Evolutionary conservation across 1,284 basidiomycete species (phyloP).

Genomic region (Meira miltonrushii): DNA sequence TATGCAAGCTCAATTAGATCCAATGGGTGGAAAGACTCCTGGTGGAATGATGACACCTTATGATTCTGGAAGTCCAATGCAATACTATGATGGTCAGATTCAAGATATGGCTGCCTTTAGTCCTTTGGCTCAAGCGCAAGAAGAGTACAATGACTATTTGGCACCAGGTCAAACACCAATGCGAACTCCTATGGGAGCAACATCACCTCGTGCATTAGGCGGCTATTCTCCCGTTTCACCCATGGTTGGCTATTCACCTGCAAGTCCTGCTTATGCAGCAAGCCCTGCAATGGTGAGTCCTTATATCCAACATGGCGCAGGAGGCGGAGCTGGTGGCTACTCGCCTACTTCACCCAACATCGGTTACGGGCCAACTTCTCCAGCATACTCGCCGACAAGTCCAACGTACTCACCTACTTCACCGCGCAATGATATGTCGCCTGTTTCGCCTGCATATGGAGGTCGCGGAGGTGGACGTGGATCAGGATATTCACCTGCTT

Average conservation of each 20-base stretch:
- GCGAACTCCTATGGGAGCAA: slow-evolving; percentile 48
- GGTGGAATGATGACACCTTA: slow-evolving; percentile 50
- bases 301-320: slow-evolving; percentile 11
- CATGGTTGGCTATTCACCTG: slow-evolving; percentile 39
- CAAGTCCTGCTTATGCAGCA: slow-evolving; percentile 42
- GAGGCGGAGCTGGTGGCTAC: slow-evolving; percentile 24
- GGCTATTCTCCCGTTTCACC: slow-evolving; percentile 28
- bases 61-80: slow-evolving; percentile 69
- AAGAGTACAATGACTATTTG: slow-evolving; percentile 62
- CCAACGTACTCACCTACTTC: slow-evolving; percentile 47
- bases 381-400: slow-evolving; percentile 31
- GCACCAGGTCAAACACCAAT: slow-evolving; percentile 74
- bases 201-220: slow-evolving; percentile 28
- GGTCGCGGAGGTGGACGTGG: neutral
- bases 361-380: slow-evolving; percentile 67
- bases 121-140: slow-evolving; percentile 80
- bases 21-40: slow-evolving; percentile 44
- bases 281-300: slow-evolving; percentile 10
- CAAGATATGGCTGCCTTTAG: slow-evolving; percentile 86
- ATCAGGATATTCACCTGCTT: slow-evolving; percentile 10
- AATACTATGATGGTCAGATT: slow-evolving; percentile 56
- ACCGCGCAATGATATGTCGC: slow-evolving; percentile 15
- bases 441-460: slow-evolving; percentile 57
- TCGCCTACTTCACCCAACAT: slow-evolving; percentile 44
- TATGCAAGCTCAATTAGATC: slow-evolving; percentile 27